Conservation (phyloP, 108 stramenopile genomes). For the Fragilaria radians region DNA sequence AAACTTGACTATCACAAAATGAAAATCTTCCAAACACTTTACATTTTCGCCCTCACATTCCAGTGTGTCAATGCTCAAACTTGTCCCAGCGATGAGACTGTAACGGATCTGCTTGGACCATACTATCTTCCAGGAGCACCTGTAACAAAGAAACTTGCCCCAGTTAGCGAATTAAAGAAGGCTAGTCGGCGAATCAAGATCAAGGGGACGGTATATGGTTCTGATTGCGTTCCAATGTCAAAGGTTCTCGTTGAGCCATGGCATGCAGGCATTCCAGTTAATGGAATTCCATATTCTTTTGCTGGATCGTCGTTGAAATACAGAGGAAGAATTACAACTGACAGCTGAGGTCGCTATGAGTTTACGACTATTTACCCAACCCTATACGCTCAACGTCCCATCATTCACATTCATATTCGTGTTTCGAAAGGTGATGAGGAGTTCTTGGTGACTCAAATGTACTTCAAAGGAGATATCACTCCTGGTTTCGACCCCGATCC, state of each 20-base stretch:
- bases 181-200: not conserved
- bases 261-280: not conserved
- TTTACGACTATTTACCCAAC: not conserved
- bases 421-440: not conserved
- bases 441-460: not conserved
- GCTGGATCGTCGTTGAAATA: not conserved
- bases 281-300: not conserved
- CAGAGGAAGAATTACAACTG: not conserved
- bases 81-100: not conserved
- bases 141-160: not conserved
- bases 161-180: not conserved
- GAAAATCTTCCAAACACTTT: too few species aligned
- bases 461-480: not conserved
- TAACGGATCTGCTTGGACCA: not conserved
- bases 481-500: not conserved
- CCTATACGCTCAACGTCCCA: not conserved
- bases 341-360: not conserved
- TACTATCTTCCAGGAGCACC: not conserved
- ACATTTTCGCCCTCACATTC: not conserved
- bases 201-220: not conserved
- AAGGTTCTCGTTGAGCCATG: not conserved
- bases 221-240: not conserved
- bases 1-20: too few species aligned
- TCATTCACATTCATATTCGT: not conserved
- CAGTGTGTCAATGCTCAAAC: not conserved